Conservation (phyloP, 192 early-diverging fungal species). For the Coemansia sp. region DNA sequence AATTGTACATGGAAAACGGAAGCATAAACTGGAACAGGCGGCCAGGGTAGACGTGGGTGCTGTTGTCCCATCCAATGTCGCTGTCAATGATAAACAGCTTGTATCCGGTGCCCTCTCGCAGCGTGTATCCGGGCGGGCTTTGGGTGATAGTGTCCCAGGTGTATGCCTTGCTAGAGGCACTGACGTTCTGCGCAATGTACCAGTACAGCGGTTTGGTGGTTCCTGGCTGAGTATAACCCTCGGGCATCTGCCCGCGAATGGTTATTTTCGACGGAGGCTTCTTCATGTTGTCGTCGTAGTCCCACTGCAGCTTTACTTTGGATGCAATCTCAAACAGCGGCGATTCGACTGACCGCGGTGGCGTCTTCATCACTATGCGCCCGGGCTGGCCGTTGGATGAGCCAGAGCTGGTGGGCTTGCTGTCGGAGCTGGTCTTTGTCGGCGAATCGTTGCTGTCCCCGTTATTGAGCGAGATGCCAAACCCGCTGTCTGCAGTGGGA, state of each 20-base stretch:
- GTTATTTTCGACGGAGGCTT: constrained; percentile 40
- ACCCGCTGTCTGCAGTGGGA: constrained; percentile 13
- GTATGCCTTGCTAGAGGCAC: constrained; percentile 33
- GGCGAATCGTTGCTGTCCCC: constrained; percentile 8
- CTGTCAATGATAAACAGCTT: constrained; percentile 51
- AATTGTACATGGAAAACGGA: constrained; percentile 55
- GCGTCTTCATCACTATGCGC: constrained; percentile 50
- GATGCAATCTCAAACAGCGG: constrained; percentile 49
- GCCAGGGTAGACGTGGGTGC: constrained; percentile 44
- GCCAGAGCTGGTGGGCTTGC: constrained; percentile 32
- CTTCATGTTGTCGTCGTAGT: constrained; percentile 53
- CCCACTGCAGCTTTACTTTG: constrained; percentile 49
- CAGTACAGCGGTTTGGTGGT: constrained; percentile 52
- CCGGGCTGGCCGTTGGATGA: constrained; percentile 53
- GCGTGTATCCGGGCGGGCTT: constrained; percentile 52
- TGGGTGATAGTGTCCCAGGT: constrained; percentile 50
- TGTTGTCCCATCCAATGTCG: constrained; percentile 53
- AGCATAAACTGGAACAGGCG: constrained; percentile 55
- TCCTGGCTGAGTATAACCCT: constrained; percentile 40
- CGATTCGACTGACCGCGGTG: constrained; percentile 42
- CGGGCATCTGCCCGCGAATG: constrained; percentile 49
- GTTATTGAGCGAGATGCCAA: constrained; percentile 32
- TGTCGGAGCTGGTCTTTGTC: constrained; percentile 37
- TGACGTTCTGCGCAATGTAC: constrained; percentile 52
- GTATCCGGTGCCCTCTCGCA: constrained; percentile 47